These are phyloP conservation scores for Beauveria pseudobassiana DNA, from an alignment of 2,329 filamentous ascomycete genomes.

Conservation along the genomic window DNA sequence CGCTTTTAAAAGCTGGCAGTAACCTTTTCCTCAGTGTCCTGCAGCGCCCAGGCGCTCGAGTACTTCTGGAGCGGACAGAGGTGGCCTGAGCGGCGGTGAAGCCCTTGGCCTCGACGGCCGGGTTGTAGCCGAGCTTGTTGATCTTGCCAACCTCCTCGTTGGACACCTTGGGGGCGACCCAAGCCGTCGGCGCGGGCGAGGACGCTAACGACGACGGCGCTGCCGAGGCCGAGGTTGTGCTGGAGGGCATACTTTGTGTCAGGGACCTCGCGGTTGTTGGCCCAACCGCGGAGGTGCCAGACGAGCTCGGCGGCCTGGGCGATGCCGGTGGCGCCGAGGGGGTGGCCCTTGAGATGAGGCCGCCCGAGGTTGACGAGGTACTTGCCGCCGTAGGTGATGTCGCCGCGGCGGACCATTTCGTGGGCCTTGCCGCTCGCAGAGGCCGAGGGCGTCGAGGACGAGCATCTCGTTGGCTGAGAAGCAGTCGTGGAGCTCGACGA, in stretches of 20 bases:
- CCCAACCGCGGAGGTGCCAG: constrained; percentile 94
- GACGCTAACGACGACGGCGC: constrained; percentile 83
- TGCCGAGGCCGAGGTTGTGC: constrained; percentile 89
- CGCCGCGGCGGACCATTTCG: constrained; percentile 77
- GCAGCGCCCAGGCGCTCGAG: constrained; percentile 66
- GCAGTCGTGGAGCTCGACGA: constrained; percentile 94
- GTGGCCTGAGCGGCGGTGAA: constrained; percentile 72
- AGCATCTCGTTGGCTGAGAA: constrained; percentile 95
- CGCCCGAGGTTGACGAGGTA: constrained; percentile 85
- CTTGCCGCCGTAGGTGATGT: constrained; percentile 83
- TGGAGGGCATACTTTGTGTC: constrained; percentile 70
- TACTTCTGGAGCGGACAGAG: constrained; percentile 61
- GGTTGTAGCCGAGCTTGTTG: constrained; percentile 80
- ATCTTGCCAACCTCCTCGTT: constrained; percentile 56
- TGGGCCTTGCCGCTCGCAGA: constrained; percentile 78
- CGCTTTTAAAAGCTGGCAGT: constrained; percentile 26
- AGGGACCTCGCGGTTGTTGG: constrained; percentile 72
- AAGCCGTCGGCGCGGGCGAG: constrained; percentile 77
- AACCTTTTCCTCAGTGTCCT: constrained; percentile 47
- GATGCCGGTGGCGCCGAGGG: constrained; percentile 86
- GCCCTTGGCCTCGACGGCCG: constrained; percentile 79
- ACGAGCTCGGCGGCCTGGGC: constrained; percentile 92
- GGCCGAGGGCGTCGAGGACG: constrained; percentile 76
- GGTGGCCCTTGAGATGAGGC: constrained; percentile 91
- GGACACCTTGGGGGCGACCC: constrained; percentile 51